Percentiles rank a stretch among this genome's conserved stretches.
These are phyloP conservation scores for Talaromyces sp. DNA, from an alignment of 2,329 filamentous ascomycete species.

Conservation along the genomic window DNA sequence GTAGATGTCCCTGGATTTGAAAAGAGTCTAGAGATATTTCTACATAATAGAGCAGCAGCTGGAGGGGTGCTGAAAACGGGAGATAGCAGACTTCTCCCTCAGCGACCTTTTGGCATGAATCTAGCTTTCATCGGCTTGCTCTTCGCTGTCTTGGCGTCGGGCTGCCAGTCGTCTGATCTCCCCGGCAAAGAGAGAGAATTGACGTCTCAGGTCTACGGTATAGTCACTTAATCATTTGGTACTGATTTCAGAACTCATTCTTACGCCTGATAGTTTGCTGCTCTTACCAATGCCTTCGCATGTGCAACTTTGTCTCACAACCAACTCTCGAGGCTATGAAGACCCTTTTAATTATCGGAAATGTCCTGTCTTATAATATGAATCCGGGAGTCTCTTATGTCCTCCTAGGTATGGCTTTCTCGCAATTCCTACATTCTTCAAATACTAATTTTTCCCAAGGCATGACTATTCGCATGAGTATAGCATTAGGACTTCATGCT, in stretches of 20 bases:
- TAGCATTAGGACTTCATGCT: slow-evolving; percentile 57
- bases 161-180: slow-evolving; percentile 56
- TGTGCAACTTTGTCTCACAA: slow-evolving; percentile 60
- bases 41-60: slow-evolving; percentile 47
- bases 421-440: background rate
- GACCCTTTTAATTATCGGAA: slow-evolving; percentile 57
- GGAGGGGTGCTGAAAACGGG: slow-evolving; percentile 37
- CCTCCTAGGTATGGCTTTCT: slow-evolving; percentile 41
- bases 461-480: slow-evolving; percentile 56
- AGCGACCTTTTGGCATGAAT: slow-evolving; percentile 53
- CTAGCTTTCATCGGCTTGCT: slow-evolving; percentile 56
- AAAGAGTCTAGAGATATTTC: slow-evolving; percentile 48
- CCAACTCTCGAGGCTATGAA: slow-evolving; percentile 58
- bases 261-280: slow-evolving; percentile 50
- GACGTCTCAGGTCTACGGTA: slow-evolving; percentile 60
- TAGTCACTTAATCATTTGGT: slow-evolving; percentile 12
- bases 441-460: slow-evolving; percentile 25
- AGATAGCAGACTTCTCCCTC: slow-evolving; percentile 43
- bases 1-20: slow-evolving; percentile 53
- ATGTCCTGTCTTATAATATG: slow-evolving; percentile 59
- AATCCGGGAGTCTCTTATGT: slow-evolving; percentile 62
- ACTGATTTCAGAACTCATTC: background rate
- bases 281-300: slow-evolving; percentile 59
- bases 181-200: slow-evolving; percentile 56
- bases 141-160: slow-evolving; percentile 59